phyloP scores from a whole-genome alignment of 2,329 filamentous ascomycete genomes.

The Trichoderma pleuroti region DNA sequence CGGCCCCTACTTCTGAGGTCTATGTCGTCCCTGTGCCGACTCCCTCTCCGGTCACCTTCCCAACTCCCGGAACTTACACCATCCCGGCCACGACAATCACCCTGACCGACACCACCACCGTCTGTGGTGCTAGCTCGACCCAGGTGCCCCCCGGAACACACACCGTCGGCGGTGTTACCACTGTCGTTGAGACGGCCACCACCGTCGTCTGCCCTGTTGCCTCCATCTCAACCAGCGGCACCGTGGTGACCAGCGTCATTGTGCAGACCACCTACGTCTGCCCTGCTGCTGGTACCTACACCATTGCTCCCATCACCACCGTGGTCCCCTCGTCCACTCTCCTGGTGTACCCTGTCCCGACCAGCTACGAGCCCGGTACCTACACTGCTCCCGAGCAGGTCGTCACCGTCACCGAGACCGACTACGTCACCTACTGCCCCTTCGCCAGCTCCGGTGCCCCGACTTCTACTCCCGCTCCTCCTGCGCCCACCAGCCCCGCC shows the following conservation, averaged over 20 bases:
- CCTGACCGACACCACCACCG: constrained; percentile 63
- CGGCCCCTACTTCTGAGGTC: constrained; percentile 38
- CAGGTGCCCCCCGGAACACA: constrained; percentile 60
- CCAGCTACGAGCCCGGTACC: constrained; percentile 63
- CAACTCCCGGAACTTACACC: constrained; percentile 70
- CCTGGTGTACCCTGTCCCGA: constrained; percentile 63
- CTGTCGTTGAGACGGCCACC: constrained; percentile 62
- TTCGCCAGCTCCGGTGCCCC: constrained; percentile 48
- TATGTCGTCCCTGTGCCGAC: constrained; percentile 48
- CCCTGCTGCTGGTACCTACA: constrained; percentile 72
- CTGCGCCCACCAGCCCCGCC: constrained; percentile 22
- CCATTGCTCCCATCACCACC: constrained; percentile 66
- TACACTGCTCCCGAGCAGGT: constrained; percentile 67
- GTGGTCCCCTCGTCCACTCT: constrained; percentile 51
- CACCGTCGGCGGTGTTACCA: constrained; percentile 71
- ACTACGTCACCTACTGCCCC: constrained; percentile 68
- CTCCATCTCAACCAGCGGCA: constrained; percentile 55
- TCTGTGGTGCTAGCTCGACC: constrained; percentile 61
- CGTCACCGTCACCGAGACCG: constrained; percentile 66
- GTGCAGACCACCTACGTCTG: constrained; percentile 69
- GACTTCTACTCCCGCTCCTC: constrained; percentile 27
- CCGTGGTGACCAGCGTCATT: constrained; percentile 63
- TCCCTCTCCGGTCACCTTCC: constrained; percentile 51
- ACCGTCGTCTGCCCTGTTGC: constrained; percentile 69
- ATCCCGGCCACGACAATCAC: constrained; percentile 70